Conservation (phyloP, 2,329 filamentous ascomycete species). For the Kalmusia sp. region DNA sequence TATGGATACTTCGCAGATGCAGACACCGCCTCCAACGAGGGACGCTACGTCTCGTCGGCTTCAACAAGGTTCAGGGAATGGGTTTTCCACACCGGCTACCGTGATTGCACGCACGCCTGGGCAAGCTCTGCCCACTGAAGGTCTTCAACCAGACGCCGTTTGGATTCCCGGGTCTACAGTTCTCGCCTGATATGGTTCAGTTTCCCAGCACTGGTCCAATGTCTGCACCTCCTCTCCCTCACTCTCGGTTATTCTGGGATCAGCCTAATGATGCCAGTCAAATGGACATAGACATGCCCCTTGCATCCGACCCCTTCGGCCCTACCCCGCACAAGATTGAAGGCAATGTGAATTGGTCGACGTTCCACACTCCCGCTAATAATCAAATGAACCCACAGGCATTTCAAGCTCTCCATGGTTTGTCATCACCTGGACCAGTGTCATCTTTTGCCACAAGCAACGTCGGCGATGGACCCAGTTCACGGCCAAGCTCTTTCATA, state of each 20-base stretch:
- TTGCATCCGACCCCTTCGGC: conserved; percentile 42
- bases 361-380: conserved; percentile 34
- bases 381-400: conserved; percentile 42
- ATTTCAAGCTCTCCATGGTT: conserved; percentile 41
- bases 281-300: conserved; percentile 45
- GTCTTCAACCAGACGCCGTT: conserved; percentile 48
- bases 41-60: conserved; percentile 59
- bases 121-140: conserved; percentile 31
- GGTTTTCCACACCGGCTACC: conserved; percentile 43
- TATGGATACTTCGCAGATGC: conserved; percentile 59
- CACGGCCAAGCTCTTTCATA: conserved; percentile 39
- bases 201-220: conserved; percentile 59
- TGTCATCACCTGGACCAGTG: conserved; percentile 30
- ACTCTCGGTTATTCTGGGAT: conserved; percentile 51
- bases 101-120: conserved; percentile 51
- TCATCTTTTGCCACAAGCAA: conserved; percentile 32
- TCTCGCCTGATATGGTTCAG: conserved; percentile 65
- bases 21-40: conserved; percentile 68
- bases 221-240: conserved; percentile 64
- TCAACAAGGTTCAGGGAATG: conserved; percentile 36
- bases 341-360: conserved; percentile 38
- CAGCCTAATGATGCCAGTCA: conserved; percentile 34
- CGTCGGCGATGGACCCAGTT: conserved; percentile 24
- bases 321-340: conserved; percentile 44
- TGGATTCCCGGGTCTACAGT: conserved; percentile 62